phyloP scores from a whole-genome alignment of 2,329 filamentous ascomycete species.

The Fusarium dimerum region DNA sequence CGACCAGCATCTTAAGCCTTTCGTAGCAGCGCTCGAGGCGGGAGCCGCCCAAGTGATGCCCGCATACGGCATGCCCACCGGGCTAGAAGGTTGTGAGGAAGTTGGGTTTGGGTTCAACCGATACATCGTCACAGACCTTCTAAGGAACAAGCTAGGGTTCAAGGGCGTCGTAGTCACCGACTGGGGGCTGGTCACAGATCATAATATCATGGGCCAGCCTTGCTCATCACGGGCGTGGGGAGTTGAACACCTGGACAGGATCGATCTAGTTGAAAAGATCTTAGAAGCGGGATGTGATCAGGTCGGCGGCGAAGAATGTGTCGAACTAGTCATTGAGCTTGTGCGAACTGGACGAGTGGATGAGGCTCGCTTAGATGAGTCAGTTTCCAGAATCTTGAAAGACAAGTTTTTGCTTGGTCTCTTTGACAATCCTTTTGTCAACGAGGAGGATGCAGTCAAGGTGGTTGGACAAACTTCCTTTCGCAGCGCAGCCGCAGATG shows the following conservation, averaged over 20 bases:
- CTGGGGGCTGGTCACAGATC: conserved; percentile 52
- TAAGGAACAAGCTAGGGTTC: conserved; percentile 48
- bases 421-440: conserved; percentile 52
- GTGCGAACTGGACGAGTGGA: conserved; percentile 24
- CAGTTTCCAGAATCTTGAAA: conserved; percentile 44
- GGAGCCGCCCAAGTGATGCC: conserved; percentile 55
- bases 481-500: conserved; percentile 26
- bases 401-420: conserved; percentile 54
- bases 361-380: conserved; percentile 39
- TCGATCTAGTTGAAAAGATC: too few species aligned
- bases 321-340: conserved; percentile 50
- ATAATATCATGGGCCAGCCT: conserved; percentile 24
- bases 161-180: conserved; percentile 51
- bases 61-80: conserved; percentile 50
- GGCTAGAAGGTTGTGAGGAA: conserved; percentile 45
- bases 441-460: conserved; percentile 41
- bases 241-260: too few species aligned
- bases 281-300: too few species aligned
- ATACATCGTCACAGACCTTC: conserved; percentile 47
- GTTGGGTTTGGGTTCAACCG: conserved; percentile 54
- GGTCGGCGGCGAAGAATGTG: conserved; percentile 23
- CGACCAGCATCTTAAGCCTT: conserved; percentile 51
- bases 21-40: conserved; percentile 50
- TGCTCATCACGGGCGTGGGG: too few species aligned
- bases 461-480: conserved; percentile 49